Evolutionary conservation across 371 early-diverging fungal genomes (phyloP).

Genomic region (Spraguea lophii): DNA sequence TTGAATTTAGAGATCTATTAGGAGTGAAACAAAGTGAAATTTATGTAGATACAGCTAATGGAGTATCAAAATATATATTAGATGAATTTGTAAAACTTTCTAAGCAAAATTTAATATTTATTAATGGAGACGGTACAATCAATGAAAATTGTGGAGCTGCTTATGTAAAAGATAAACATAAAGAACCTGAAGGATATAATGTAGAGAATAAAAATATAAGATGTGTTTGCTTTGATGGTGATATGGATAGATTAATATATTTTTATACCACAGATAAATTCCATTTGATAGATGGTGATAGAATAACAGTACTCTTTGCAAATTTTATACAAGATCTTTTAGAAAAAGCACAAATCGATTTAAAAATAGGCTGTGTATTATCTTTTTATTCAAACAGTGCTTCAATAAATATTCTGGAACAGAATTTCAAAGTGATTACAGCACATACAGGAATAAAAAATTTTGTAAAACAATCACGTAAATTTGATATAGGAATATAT

Average conservation of each 20-base stretch:
- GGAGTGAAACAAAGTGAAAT: not conserved
- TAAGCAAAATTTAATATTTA: not conserved
- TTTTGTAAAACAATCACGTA: conserved; percentile 80
- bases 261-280: conserved; percentile 50
- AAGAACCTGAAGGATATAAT: conserved; percentile 52
- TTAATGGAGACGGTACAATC: conserved; percentile 22
- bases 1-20: conserved; percentile 2
- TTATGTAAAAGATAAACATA: conserved; percentile 70
- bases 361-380: conserved; percentile 29
- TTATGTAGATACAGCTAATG: conserved; percentile 27
- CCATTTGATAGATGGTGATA: conserved; percentile 38
- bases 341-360: not conserved
- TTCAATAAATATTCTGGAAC: conserved; percentile 17
- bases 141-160: conserved; percentile 68
- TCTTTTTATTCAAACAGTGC: conserved; percentile 39
- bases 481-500: conserved; percentile 90
- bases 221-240: conserved; percentile 80
- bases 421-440: conserved; percentile 13
- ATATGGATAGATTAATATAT: conserved; percentile 91
- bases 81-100: not conserved
- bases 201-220: conserved; percentile 46
- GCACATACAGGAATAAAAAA: conserved; percentile 92
- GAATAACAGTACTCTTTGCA: conserved; percentile 26
- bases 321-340: conserved; percentile 21
- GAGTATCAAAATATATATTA: not conserved